Conservation (phyloP, 1,139 yeast species). For the Protomyces lactucae-debilis region DNA sequence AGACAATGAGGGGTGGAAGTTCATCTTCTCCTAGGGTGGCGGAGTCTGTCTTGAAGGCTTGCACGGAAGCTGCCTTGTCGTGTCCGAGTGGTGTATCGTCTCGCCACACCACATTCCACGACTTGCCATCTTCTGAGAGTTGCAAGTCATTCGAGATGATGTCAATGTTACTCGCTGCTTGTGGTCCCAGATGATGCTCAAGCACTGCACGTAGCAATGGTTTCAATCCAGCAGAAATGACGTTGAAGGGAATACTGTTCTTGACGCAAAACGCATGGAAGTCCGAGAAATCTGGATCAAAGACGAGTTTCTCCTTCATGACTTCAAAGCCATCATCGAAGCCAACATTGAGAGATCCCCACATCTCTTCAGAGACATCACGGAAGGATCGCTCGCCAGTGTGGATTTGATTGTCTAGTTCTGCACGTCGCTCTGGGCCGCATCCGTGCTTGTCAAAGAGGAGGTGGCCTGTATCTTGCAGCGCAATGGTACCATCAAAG, state of each 20-base stretch:
- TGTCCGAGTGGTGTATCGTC: conserved; percentile 63
- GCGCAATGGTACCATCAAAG: conserved; percentile 47
- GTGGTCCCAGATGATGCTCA: conserved; percentile 54
- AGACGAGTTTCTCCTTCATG: conserved; percentile 49
- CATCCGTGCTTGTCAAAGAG: conserved; percentile 46
- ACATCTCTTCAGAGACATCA: conserved; percentile 45
- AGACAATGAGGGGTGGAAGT: conserved; percentile 41
- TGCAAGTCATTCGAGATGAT: conserved; percentile 58
- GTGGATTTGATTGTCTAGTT: conserved; percentile 42
- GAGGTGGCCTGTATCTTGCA: conserved; percentile 47
- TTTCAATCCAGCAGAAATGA: conserved; percentile 62
- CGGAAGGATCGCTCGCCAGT: conserved; percentile 41
- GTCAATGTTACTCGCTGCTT: conserved; percentile 49
- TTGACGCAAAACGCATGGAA: conserved; percentile 53
- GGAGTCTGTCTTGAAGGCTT: conserved; percentile 32
- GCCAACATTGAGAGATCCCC: conserved; percentile 45
- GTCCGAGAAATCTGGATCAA: conserved; percentile 57
- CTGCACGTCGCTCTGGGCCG: conserved; percentile 42
- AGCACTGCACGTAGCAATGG: conserved; percentile 60
- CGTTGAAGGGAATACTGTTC: conserved; percentile 55
- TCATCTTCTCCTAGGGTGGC: conserved; percentile 29
- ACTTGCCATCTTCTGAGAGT: conserved; percentile 43
- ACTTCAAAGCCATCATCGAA: conserved; percentile 53
- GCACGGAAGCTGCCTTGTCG: conserved; percentile 58
- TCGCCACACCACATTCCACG: conserved; percentile 58